Evolutionary conservation across 2,329 filamentous ascomycete species (phyloP), one percentile per base, ranked within the genome.

Genomic region (Neoascochyta sp.): DNA sequence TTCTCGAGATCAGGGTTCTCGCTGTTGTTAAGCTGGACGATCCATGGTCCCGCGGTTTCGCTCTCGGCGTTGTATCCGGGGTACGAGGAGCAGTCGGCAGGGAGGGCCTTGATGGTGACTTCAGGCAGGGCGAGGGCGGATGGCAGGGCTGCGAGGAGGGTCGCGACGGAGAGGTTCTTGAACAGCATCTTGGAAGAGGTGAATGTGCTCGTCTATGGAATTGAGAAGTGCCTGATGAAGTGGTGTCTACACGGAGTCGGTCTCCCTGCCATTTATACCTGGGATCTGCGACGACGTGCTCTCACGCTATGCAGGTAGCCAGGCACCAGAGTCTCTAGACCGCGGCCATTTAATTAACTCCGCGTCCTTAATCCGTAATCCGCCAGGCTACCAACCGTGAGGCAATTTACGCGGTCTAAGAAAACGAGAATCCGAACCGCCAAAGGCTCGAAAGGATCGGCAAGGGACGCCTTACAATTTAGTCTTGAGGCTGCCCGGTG

Each of bases 101-200:
- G 37, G 16, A 47, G 39, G 9, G 39, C 28, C 32, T 45, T 39
- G 11, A 25, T 27, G 14, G 34, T 39, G 10, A 43, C 36, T 5
- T 36, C 26, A 6, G 45, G 39, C n/a, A 48, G 30, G 13, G 44
- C 39, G 20, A 39, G 22, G 10, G 26, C n/a, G 9, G 32, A 27
- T 10, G 39, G 22, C 5, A 35, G 14, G 11, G 22, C 27, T 9
- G 30, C 19, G n/a, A 35, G 18, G 26, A 38, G 7, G 18, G 34
- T 29, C 15, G 31, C 16, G 23, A 42, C 9, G 16, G 31, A 15
- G 17, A 42, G 29, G 60, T 60, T 5, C 52, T 59, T 10, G 58
- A 57, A 7, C 48, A 61, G 13, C 35, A 39, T 34, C 15, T 18
- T 34, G 19, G 17, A 5, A 1, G 9, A 9, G n/a, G 15, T 15